Evolutionary conservation across 2,329 filamentous ascomycete genomes (phyloP), one percentile per base, ranked within the genome.

Genomic region (Alternaria metachromatica): DNA sequence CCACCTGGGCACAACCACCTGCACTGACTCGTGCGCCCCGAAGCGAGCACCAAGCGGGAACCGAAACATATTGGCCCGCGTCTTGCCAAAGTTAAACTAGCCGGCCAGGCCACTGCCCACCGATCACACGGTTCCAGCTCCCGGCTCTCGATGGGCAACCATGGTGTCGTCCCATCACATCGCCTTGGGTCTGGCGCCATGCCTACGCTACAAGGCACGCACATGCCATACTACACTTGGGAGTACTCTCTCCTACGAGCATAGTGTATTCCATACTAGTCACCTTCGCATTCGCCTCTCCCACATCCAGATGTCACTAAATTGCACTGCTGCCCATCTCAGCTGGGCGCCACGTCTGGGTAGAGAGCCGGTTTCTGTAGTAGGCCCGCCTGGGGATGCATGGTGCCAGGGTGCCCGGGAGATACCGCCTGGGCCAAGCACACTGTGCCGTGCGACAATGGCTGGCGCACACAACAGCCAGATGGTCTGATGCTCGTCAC

Each of bases 401-500:
- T 45, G 43, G 25, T 49, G 18, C 20, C 28, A 25, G 25, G 28
- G 49, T 53, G 13, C 28, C 58, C 60, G 37, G 57, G 53, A 49
- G 44, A 56, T 49, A 44, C 60, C 51, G 60, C 26, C 23, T 49
- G 12, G 26, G 43, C 26, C 46, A 48, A 37, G 51, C 45, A 37
- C 53, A 20, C 55, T 44, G 53, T 63, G 68, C 63, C 63, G 63
- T 72, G 67, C 67, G 44, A 72, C 70, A 45, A 48, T 51, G 58
- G 65, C 63, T 60, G 59, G 50, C 53, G 57, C 60, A 50, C 66
- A 65, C 48, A 59, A 54, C 58, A 68, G 64, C 59, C 57, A 51
- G 69, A 61, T 71, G 68, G 68, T 54, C 65, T 72, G 70, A 72
- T 68, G 53, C 48, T 54, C 55, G 51, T 43, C 30, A 55, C 37